Evolutionary conservation across 1,139 yeast genomes (phyloP).

Genomic region (Lodderomyces elongisporus): DNA sequence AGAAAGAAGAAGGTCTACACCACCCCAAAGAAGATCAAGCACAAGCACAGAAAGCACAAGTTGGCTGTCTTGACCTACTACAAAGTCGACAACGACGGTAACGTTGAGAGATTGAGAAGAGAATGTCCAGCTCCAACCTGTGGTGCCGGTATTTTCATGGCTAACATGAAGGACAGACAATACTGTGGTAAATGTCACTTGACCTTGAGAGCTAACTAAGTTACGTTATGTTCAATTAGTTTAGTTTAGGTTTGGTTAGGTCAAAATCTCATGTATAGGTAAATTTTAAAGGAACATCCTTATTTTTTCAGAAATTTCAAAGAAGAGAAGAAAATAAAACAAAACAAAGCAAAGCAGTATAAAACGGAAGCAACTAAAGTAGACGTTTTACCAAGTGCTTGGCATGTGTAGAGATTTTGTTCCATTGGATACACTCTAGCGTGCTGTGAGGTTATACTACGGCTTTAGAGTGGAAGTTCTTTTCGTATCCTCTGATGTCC

Average conservation of each 20-base stretch:
- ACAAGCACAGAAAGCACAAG: slow-evolving; percentile 99
- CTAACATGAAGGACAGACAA: slow-evolving; percentile 97
- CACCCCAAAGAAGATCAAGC: slow-evolving; percentile 99
- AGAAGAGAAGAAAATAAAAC: too few relatives aligned
- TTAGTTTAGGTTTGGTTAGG: slow-evolving; percentile 1
- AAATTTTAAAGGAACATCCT: too few relatives aligned
- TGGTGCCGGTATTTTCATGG: slow-evolving; percentile 99
- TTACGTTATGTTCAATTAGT: slow-evolving; percentile 1
- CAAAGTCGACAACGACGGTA: slow-evolving; percentile 98
- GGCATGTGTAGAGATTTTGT: too few relatives aligned
- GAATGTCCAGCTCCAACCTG: slow-evolving; percentile 92
- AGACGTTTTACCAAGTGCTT: too few relatives aligned
- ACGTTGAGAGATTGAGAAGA: slow-evolving; percentile 98
- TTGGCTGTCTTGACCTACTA: slow-evolving; percentile 99
- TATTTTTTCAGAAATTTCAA: too few relatives aligned
- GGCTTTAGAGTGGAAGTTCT: too few relatives aligned
- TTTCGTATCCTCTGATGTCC: too few relatives aligned
- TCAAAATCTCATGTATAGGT: too few relatives aligned
- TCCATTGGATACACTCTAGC: too few relatives aligned
- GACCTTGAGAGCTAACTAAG: slow-evolving; percentile 66
- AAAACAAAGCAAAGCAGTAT: too few relatives aligned
- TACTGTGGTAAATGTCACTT: slow-evolving; percentile 99
- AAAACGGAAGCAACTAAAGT: too few relatives aligned
- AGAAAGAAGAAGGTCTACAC: slow-evolving; percentile 99
- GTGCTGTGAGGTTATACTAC: too few relatives aligned